Conservation (phyloP, 164 flowering plant genomes). For the Vitis rotundifolia region DNA sequence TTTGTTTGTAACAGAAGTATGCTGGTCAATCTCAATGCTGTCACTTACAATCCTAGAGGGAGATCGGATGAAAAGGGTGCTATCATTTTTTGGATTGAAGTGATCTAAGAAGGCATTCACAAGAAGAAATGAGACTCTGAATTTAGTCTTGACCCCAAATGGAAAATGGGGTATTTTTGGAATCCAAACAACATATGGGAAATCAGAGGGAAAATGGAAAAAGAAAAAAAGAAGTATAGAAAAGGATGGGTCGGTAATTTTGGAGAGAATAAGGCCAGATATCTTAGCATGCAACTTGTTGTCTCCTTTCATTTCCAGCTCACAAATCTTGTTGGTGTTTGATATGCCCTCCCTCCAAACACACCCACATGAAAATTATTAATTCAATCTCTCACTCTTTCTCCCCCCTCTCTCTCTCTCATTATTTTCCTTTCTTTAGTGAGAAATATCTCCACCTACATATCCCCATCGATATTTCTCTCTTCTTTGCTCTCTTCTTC, state of each 20-base stretch:
- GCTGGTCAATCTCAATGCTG: too few relatives aligned
- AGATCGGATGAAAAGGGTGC: too few relatives aligned
- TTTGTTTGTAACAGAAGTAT: too few relatives aligned
- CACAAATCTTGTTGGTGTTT: conserved; percentile 25
- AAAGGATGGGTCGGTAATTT: conserved; percentile 19
- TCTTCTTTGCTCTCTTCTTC: conserved; percentile 1
- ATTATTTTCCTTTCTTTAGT: neutral
- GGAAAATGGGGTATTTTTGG: conserved; percentile 1
- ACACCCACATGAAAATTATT: conserved; percentile 37
- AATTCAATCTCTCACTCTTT: conserved; percentile 4
- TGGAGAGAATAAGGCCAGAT: conserved; percentile 11
- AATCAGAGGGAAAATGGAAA: neutral
- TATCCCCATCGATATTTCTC: conserved; percentile 10
- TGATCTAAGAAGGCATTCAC: too few relatives aligned
- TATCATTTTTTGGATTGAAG: too few relatives aligned
- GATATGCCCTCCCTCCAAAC: conserved; percentile 28
- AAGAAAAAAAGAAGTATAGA: neutral
- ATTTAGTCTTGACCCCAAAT: neutral
- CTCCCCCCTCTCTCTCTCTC: neutral
- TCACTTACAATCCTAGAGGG: too few relatives aligned
- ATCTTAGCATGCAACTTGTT: conserved; percentile 13
- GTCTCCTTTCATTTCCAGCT: conserved; percentile 45
- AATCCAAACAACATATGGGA: conserved; percentile 4
- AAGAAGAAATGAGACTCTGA: too few relatives aligned
- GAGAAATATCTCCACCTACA: conserved; percentile 11